Conservation (phyloP, 768 basidiomycete species). For the Hericium erinaceus region DNA sequence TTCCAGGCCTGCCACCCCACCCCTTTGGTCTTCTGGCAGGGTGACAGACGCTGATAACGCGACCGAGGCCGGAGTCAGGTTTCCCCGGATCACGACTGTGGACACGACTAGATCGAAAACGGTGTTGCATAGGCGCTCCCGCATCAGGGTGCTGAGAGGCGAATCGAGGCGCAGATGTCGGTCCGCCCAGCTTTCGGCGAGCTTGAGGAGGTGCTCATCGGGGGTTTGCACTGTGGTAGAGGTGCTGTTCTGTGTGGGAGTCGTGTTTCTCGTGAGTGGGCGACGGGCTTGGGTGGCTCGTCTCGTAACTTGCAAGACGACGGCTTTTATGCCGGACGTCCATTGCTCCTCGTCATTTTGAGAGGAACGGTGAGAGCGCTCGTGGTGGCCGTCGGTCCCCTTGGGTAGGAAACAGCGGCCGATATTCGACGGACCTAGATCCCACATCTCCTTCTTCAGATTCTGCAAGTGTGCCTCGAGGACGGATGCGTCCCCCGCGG, state of each 20-base stretch:
- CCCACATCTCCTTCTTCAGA: constrained; percentile 70
- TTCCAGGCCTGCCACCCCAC: constrained; percentile 47
- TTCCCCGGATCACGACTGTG: constrained; percentile 36
- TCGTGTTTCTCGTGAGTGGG: background rate
- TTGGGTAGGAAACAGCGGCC: constrained; percentile 44
- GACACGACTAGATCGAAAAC: constrained; percentile 54
- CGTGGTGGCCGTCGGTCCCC: background rate
- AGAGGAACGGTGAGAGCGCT: constrained; percentile 8
- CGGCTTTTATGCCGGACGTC: constrained; percentile 18
- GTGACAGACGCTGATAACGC: background rate
- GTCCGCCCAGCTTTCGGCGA: constrained; percentile 68
- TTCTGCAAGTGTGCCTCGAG: constrained; percentile 45
- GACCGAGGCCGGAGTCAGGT: constrained; percentile 3
- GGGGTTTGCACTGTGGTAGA: background rate
- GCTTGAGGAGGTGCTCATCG: constrained; percentile 38
- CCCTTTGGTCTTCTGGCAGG: constrained; percentile 20
- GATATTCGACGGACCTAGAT: constrained; percentile 50
- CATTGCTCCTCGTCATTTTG: constrained; percentile 34
- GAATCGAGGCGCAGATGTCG: constrained; percentile 55
- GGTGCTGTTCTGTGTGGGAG: background rate
- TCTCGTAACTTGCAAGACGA: constrained; percentile 69
- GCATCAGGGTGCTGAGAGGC: constrained; percentile 48
- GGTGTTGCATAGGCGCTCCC: constrained; percentile 51
- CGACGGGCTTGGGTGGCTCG: constrained; percentile 44
- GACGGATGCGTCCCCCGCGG: constrained; percentile 29